Conservation (phyloP, 176 grass and related monocot genomes). For the Ensete ventricosum region DNA sequence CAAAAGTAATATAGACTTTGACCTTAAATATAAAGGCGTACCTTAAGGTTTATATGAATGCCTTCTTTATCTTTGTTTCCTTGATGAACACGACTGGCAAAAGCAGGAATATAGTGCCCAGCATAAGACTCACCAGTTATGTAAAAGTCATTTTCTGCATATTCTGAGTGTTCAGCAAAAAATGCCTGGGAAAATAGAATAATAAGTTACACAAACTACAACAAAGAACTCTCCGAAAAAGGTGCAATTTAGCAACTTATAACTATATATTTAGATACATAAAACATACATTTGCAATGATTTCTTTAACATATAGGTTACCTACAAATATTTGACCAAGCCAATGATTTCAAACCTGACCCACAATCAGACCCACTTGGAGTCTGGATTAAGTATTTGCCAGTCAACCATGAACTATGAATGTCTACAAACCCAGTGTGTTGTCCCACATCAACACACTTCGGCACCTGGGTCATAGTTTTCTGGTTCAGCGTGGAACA, state of each 20-base stretch:
- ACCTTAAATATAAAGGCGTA: background rate
- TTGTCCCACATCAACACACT: background rate
- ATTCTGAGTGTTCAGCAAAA: constrained; percentile 56
- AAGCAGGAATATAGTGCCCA: constrained; percentile 82
- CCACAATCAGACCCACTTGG: background rate
- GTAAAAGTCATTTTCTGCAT: constrained; percentile 62
- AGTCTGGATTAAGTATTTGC: background rate
- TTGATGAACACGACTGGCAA: constrained; percentile 56
- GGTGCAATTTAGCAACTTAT: background rate
- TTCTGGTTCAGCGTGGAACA: background rate
- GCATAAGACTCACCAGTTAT: constrained; percentile 89
- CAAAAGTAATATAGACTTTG: no score
- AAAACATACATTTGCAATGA: background rate
- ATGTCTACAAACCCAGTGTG: background rate
- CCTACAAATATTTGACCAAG: background rate
- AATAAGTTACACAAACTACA: background rate
- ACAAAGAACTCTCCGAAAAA: background rate
- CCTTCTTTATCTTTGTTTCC: constrained; percentile 86
- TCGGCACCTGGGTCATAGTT: background rate
- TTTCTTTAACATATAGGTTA: background rate
- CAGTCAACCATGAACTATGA: background rate
- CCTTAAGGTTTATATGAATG: constrained; percentile 90
- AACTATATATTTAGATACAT: background rate
- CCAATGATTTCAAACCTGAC: background rate
- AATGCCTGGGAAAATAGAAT: constrained; percentile 43